Evolutionary conservation across 2,329 filamentous ascomycete genomes (phyloP), one percentile per base, ranked within the genome.

Genomic region (Epichloe uncinata): DNA sequence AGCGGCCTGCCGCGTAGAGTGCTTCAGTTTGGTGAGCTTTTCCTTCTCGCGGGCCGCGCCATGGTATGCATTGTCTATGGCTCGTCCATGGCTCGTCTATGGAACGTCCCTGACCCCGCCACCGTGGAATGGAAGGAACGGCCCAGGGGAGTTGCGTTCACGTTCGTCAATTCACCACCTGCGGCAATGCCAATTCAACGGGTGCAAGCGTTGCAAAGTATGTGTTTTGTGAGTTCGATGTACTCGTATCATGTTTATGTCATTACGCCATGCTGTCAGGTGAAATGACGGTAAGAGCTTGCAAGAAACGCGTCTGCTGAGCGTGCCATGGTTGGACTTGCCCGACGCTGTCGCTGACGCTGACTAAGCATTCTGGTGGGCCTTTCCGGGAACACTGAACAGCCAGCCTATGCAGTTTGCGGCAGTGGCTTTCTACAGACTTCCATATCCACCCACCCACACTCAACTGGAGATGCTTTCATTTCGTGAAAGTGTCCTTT

Each of bases 401-500:
- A n/a, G 5, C 12, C 12, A 37, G 5, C 30, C 38, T 26, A 16
- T 26, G 41, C 41, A 42, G 41, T 42, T 48, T 26, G 40, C 34
- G 33, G 36, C 22, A 16, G 33, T 33, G n/a, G 34, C 30, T 45
- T 44, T 44, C 46, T 35, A 48, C 38, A 22, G 36, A 42, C 26
- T 48, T 36, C 46, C 22, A 47, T 40, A 42, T 42, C 22, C 22
- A 26, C 22, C 22, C 22, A 26, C 22, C 44, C 41, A 47, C 47
- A 38, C 37, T 42, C 5, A 4, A 30, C 9, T 30, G 30, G 37
- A 47, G n/a, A 34, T 36, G 36, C 36, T 42, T 47, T 26, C 33
- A 48, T 44, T 50, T 48, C 16, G 38, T 41, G 16, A 18, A 55
- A 35, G 53, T 55, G 53, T 55, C 53, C 53, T 55, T 50, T 55